Conservation (phyloP, 306 rosid species). For the Cicer yamashitae region DNA sequence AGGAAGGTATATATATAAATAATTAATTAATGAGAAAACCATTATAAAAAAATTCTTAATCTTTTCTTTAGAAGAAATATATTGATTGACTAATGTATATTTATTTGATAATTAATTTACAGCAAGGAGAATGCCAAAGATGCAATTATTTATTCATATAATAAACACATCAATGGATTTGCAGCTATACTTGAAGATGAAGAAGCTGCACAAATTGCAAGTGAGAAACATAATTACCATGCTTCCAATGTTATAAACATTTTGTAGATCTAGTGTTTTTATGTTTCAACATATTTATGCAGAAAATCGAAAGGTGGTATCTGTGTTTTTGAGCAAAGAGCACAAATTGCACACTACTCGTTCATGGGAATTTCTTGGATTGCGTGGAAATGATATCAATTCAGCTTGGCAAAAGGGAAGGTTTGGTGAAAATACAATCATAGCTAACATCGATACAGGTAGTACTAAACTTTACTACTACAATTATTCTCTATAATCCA, state of each 20-base stretch:
- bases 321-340: conserved; percentile 66
- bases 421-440: conserved; percentile 54
- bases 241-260: background rate
- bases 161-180: conserved; percentile 50
- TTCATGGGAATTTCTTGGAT: conserved; percentile 76
- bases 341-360: conserved; percentile 66
- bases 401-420: conserved; percentile 52
- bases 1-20: conserved; percentile 45
- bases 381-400: conserved; percentile 42
- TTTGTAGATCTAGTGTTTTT: background rate
- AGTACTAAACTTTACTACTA: background rate
- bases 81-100: background rate
- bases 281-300: conserved; percentile 1
- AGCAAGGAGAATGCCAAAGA: conserved; percentile 53
- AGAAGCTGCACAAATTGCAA: conserved; percentile 53
- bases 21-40: background rate
- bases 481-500: background rate
- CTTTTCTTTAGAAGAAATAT: background rate
- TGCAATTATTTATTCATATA: conserved; percentile 62
- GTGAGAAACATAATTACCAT: conserved; percentile 47
- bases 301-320: conserved; percentile 55
- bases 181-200: conserved; percentile 50
- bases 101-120: conserved; percentile 6
- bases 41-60: background rate
- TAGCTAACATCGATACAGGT: conserved; percentile 50